Percentiles rank a stretch among this genome's conserved stretches.
Evolutionary conservation across 2,329 filamentous ascomycete genomes (phyloP).

Genomic region (Penicillium sp.): DNA sequence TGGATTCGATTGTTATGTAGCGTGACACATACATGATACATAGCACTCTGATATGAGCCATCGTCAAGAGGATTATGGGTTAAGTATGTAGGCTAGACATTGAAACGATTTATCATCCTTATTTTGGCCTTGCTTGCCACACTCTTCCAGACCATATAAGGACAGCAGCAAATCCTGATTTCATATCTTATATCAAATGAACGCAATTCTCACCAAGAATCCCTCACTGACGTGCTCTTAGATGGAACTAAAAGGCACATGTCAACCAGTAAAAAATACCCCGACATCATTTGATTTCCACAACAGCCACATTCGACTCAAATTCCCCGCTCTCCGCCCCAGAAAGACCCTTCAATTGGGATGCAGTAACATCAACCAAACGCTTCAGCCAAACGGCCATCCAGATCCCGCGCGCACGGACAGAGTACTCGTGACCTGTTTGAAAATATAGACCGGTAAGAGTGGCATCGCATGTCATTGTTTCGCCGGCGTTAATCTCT

Average conservation of each 20-base stretch:
- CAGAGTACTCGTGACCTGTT: conserved; percentile 30
- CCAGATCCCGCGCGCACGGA: conserved; percentile 37
- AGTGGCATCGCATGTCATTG: conserved; percentile 23
- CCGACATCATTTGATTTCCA: conserved; percentile 16
- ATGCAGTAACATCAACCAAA: conserved; percentile 22
- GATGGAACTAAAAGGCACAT: neutral
- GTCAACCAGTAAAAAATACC: neutral
- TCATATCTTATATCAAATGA: neutral
- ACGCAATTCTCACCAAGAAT: too few species aligned
- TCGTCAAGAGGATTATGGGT: too few species aligned
- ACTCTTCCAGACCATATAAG: too few species aligned
- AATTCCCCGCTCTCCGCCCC: conserved; percentile 25
- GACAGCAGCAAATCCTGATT: too few species aligned
- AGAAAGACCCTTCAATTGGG: conserved; percentile 21
- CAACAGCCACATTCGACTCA: conserved; percentile 21
- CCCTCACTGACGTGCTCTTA: neutral
- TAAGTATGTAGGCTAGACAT: too few species aligned
- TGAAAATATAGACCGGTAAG: conserved; percentile 28
- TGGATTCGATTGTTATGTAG: too few species aligned
- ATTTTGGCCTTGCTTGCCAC: too few species aligned
- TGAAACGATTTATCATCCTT: too few species aligned
- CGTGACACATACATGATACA: too few species aligned
- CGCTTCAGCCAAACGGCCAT: conserved; percentile 34
- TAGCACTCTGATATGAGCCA: too few species aligned
- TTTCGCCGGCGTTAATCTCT: conserved; percentile 21